phyloP scores from a whole-genome alignment of 495 filamentous ascomycete species.

The Hypoxylon rickii region DNA sequence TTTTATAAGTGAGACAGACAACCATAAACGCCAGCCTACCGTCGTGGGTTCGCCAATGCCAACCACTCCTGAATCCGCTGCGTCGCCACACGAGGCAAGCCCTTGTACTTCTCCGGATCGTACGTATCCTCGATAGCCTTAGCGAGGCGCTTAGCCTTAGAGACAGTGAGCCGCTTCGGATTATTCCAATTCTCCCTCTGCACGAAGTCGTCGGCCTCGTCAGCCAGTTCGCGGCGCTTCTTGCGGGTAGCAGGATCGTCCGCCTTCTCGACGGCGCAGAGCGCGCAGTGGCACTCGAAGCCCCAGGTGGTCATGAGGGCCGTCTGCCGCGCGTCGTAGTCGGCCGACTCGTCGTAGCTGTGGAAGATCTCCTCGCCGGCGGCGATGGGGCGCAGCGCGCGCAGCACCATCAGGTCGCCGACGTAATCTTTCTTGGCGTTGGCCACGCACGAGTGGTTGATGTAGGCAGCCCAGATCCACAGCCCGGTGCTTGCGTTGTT shows the following conservation, averaged over 20 bases:
- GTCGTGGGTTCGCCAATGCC: constrained; percentile 5
- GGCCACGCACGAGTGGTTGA: constrained; percentile 57
- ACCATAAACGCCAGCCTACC: background rate
- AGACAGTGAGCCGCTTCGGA: constrained; percentile 33
- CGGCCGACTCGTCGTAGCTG: constrained; percentile 10
- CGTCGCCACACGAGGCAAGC: constrained; percentile 34
- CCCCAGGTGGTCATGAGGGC: constrained; percentile 43
- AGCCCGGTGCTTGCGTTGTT: constrained; percentile 45
- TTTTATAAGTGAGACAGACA: too few species aligned
- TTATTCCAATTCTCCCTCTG: constrained; percentile 29
- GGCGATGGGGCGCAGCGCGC: constrained; percentile 48
- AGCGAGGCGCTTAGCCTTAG: constrained; percentile 34
- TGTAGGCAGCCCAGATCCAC: constrained; percentile 55
- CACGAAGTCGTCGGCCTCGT: constrained; percentile 38
- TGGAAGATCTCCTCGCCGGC: constrained; percentile 52
- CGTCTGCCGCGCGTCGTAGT: constrained; percentile 15
- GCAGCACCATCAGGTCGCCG: constrained; percentile 61
- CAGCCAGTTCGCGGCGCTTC: constrained; percentile 36
- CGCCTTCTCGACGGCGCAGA: constrained; percentile 41
- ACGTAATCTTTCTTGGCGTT: constrained; percentile 53
- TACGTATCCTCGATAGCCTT: constrained; percentile 40
- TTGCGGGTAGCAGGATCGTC: constrained; percentile 37
- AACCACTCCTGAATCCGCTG: constrained; percentile 40
- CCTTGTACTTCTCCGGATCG: constrained; percentile 38
- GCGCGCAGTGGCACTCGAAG: constrained; percentile 49